Base-by-base conservation (phyloP, 768 basidiomycete genomes). In the Mycena vulgaris region DNA sequence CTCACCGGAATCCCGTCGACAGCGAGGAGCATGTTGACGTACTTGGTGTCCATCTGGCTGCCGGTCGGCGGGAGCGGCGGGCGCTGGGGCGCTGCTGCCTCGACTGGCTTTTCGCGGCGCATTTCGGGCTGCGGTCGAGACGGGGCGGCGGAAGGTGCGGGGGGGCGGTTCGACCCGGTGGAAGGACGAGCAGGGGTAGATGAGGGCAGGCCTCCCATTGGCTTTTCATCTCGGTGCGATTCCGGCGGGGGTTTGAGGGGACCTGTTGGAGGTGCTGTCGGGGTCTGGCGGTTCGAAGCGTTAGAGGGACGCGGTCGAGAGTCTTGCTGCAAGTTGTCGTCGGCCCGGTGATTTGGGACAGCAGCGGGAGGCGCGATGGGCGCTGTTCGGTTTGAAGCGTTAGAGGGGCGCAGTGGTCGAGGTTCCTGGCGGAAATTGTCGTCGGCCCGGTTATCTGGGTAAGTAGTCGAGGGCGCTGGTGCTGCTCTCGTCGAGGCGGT, bases 11-110 rank as follows among this genome's bases (percentile, higher is more conserved):
- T 90, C 40, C 78, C 81, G 70, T 90, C 89, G 23, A 90, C 75
- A 3, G 89, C 90, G 31, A 91, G 84, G 28, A 91, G 81, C 90
- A 91, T 91, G 55, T 84, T 86, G 63, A 90, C 83, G 71, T 91
- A 91, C 48, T 83, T 83, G 4, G 90, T 89, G 64, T 86, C 53
- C 63, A 66, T 80, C 71, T 83, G 82, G 53, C 76, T 76, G 8
- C 4, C 51, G 19, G 30, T 19, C 47, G 51, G 2, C 1, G 58
- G 57, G 14, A 63, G 63, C 27, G 68, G 60, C 49, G 67, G 72
- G 16, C 62, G 72, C 13, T 25, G 37, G 3, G 42, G 42, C 25
- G 47, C 23, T 8, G n/a, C 13, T 13, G 45, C 45, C 5, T 25
- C 23, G 14, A 25, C 5, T 4, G n/a, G 14, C 23, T 47, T 47